Percentiles rank a stretch among this genome's conserved stretches.
phyloP scores from a whole-genome alignment of 805 yeast genomes.

The Barnettozyma siamensis region DNA sequence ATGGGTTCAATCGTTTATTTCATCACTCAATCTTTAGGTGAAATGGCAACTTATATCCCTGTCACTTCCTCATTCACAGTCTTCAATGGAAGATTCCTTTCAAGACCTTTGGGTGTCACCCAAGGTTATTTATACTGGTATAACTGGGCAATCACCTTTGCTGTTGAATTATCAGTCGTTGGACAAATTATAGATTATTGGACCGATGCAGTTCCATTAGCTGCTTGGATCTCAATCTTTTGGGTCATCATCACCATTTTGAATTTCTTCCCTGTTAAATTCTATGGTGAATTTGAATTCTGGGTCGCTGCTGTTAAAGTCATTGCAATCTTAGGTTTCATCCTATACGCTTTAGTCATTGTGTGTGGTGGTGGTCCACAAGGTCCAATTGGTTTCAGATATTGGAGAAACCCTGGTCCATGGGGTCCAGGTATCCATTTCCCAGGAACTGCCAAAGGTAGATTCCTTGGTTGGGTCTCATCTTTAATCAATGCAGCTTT shows the following conservation, averaged over 20 bases:
- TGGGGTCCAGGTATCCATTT: conserved; percentile 63
- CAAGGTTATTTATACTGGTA: conserved; percentile 73
- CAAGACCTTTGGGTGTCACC: conserved; percentile 66
- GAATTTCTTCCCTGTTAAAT: conserved; percentile 63
- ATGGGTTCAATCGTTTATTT: conserved; percentile 61
- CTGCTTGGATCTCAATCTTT: conserved; percentile 68
- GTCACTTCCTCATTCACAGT: conserved; percentile 62
- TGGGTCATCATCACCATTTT: conserved; percentile 47
- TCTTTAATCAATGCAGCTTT: conserved; percentile 69
- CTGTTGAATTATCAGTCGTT: conserved; percentile 65
- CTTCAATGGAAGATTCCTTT: conserved; percentile 60
- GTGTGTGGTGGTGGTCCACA: conserved; percentile 67
- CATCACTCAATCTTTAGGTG: conserved; percentile 70
- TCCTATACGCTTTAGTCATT: conserved; percentile 61
- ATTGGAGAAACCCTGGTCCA: conserved; percentile 77
- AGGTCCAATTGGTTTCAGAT: conserved; percentile 73
- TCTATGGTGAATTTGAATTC: conserved; percentile 71
- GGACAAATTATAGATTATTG: conserved; percentile 62
- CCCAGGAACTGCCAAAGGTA: conserved; percentile 42
- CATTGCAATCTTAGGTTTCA: conserved; percentile 64
- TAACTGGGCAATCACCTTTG: conserved; percentile 72
- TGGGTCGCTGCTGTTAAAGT: conserved; percentile 69
- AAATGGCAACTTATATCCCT: conserved; percentile 79
- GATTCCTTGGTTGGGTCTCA: conserved; percentile 64
- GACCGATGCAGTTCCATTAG: conserved; percentile 64